Evolutionary conservation across 805 yeast genomes (phyloP).

Genomic region (Monosporozyma aquatica): DNA sequence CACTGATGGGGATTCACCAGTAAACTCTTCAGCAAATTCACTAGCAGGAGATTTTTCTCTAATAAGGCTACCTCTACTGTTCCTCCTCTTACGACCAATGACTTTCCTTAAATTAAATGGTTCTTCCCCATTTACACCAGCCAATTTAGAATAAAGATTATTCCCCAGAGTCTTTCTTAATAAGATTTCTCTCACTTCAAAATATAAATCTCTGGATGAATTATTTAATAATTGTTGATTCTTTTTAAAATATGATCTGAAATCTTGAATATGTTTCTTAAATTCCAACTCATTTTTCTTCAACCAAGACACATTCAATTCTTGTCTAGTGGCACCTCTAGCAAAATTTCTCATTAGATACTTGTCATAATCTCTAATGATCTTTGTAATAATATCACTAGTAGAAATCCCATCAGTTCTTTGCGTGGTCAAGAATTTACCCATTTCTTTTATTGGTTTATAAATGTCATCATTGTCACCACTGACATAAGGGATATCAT

Average conservation of each 20-base stretch:
- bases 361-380: constrained; percentile 92
- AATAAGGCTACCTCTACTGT: constrained; percentile 8
- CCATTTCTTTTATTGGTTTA: constrained; percentile 80
- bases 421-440: constrained; percentile 89
- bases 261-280: constrained; percentile 81
- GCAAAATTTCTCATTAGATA: constrained; percentile 95
- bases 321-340: constrained; percentile 94
- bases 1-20: constrained; percentile 18
- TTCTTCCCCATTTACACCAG: constrained; percentile 9
- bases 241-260: constrained; percentile 75
- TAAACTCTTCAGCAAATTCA: constrained; percentile 26
- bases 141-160: constrained; percentile 24
- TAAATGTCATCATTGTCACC: constrained; percentile 88
- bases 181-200: constrained; percentile 71
- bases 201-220: constrained; percentile 73
- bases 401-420: constrained; percentile 96
- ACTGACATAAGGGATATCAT: constrained; percentile 89
- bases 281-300: constrained; percentile 93
- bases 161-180: constrained; percentile 29
- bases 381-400: constrained; percentile 89
- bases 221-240: constrained; percentile 59
- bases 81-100: constrained; percentile 3
- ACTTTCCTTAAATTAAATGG: neutral
- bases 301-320: constrained; percentile 92
- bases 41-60: constrained; percentile 27